Percentiles rank a stretch among this genome's conserved stretches.
Evolutionary conservation across 805 yeast species (phyloP).

Genomic region (Scheffersomyces ergatensis): DNA sequence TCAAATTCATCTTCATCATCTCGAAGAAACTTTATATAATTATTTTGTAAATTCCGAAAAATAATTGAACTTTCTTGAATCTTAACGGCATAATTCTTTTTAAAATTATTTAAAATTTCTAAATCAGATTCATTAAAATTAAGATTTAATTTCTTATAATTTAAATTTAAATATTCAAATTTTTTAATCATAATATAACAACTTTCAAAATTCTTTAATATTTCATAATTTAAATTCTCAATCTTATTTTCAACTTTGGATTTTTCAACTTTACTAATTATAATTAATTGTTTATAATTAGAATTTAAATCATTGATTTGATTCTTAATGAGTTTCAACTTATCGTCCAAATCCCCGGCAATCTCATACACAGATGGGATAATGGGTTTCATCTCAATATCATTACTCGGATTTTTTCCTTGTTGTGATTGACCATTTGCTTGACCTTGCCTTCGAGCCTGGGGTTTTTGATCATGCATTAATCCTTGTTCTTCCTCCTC

Average conservation of each 20-base stretch:
- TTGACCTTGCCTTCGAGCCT: conserved; percentile 19
- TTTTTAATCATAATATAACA: conserved; percentile 76
- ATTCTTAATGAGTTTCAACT: conserved; percentile 49
- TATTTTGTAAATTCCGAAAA: conserved; percentile 85
- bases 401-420: background rate
- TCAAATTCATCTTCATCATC: conserved; percentile 49
- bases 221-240: conserved; percentile 70
- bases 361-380: conserved; percentile 82
- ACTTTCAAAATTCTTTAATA: conserved; percentile 74
- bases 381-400: conserved; percentile 59
- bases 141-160: conserved; percentile 40
- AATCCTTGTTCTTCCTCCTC: conserved; percentile 62
- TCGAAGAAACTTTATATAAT: conserved; percentile 78
- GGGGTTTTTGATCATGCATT: conserved; percentile 32
- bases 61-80: conserved; percentile 76
- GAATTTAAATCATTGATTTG: conserved; percentile 61
- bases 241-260: conserved; percentile 72
- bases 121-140: conserved; percentile 47
- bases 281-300: conserved; percentile 74
- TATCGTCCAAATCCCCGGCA: conserved; percentile 66
- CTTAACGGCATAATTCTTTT: conserved; percentile 79
- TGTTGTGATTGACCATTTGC: conserved; percentile 6
- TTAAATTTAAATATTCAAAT: conserved; percentile 44
- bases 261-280: conserved; percentile 80
- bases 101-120: conserved; percentile 72